Base-by-base conservation (phyloP, 139 green algal genomes). In the Chlorella vulgaris region DNA sequence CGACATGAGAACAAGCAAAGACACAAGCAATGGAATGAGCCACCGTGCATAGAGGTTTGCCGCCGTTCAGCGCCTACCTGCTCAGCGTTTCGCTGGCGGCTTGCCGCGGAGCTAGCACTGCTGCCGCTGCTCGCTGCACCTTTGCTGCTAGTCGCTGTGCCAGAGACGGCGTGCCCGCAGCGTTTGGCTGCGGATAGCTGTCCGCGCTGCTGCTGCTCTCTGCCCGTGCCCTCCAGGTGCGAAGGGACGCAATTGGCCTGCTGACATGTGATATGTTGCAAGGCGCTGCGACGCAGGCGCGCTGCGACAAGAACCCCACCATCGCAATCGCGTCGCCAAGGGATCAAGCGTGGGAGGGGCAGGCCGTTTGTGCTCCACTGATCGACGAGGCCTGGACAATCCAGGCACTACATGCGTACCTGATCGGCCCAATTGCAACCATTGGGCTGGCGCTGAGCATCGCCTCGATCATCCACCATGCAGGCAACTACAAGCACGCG, bases 71-170 rank as follows among this genome's bases (percentile, higher is more conserved):
- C 5, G 36, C 69, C 58, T 51, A 79, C 73, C 73, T 79, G 36
- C 29, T 28, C 73, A 79, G 73, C 35, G 61, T 26, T 39, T 39
- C 29, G 24, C 18, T 10, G 36, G 53, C 73, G 33, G 35, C 53
- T 35, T 33, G 36, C 42, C 73, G 73, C 33, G 67, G 73, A 50
- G 50, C 35, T 7, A 29, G 24, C 3, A 68, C 36, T 53, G 73
- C 73, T 38, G 53, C 53, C 28, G 73, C 73, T 38, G 73, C 36
- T 35, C 55, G 55, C 29, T 80, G 74, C 74, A 71, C 28, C 5
- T 55, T 40, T 2, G n/a, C 39, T 7, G 58, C 74, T 71, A 80
- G 74, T 58, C 58, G 74, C 38, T 80, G 58, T 38, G 58, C 38
- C 13, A 70, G 58, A 6, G 58, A 39, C 22, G 40, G 28, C 58